Evolutionary conservation across 441 rosid genomes (phyloP), one percentile per base, ranked within the genome.

Genomic region (Rhodomyrtus psidioides): DNA sequence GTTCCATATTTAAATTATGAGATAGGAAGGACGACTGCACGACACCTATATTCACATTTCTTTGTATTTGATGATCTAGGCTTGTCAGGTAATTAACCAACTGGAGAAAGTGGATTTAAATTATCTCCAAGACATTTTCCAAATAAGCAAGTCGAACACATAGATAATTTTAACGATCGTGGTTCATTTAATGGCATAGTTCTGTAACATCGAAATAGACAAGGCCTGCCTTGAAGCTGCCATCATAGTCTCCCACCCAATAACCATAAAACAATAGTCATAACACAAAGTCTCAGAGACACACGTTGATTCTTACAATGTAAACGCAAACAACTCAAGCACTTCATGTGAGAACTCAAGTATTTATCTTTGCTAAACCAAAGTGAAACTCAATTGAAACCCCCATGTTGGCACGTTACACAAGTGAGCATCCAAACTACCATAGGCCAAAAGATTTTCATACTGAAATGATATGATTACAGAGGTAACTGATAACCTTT

Each of bases 401-500:
- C 58, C 58, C n/a, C 5, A 55, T 21, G 58, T 23, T 55, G 58
- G 58, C n/a, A 23, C 26, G 2, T 55, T 55, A 55, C 58, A 23
- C 58, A 9, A 55, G 26, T 23, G 58, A 55, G 24, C 58, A 23
- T 55, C 58, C 58, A 55, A 55, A 55, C 58, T 8, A 55, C 58
- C 58, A 55, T 23, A 55, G 23, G n/a, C 58, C 58, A 23, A 55
- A 21, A 55, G 53, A 53, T 51, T 7, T 14, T 26, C 28, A 44
- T 65, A 84, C 57, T 44, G 44, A 62, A 2, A 49, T 21, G 44
- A 16, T 55, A 83, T 30, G 65, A 55, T 34, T 39, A 19, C 28
- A 23, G 62, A 88, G 54, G 56, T 86, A 90, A 86, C 88, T 85
- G 90, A 87, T 91, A 95, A 82, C 97, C 97, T 94, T 93, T 85